Evolutionary conservation across 352 stramenopile genomes (phyloP).

Genomic region (Globisporangium splendens): DNA sequence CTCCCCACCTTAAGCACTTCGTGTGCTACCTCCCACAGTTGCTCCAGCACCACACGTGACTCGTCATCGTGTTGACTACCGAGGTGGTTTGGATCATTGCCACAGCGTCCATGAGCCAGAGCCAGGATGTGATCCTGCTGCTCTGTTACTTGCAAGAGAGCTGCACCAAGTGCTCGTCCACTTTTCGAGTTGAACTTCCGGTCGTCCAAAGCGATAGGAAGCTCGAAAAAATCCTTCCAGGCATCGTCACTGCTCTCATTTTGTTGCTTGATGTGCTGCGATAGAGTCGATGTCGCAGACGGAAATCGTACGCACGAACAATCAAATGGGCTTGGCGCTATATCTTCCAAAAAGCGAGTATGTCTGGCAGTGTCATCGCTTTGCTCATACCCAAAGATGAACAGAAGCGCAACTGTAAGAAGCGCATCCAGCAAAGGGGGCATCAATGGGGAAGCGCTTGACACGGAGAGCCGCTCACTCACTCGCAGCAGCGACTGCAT

Average conservation of each 20-base stretch:
- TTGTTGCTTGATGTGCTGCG: neutral
- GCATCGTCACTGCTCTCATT: neutral
- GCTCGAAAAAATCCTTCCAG: slow-evolving; percentile 6
- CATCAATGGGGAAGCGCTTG: neutral
- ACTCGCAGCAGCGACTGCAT: slow-evolving; percentile 11
- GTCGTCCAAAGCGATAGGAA: slow-evolving; percentile 1
- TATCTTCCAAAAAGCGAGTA: neutral
- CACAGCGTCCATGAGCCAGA: neutral
- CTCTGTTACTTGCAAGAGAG: neutral
- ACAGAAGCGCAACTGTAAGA: neutral
- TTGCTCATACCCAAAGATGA: neutral
- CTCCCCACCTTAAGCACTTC: neutral
- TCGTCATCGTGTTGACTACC: neutral
- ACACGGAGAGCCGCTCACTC: neutral
- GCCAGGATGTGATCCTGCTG: slow-evolving; percentile 8
- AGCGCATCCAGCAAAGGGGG: slow-evolving; percentile 4
- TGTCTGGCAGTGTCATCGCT: neutral
- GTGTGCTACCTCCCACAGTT: neutral
- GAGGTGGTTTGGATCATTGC: neutral
- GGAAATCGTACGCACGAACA: neutral
- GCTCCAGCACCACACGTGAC: neutral
- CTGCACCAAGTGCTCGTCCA: slow-evolving; percentile 5
- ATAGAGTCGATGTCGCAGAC: neutral
- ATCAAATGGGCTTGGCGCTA: neutral
- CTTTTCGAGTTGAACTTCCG: slow-evolving; percentile 4